Evolutionary conservation across 768 basidiomycete genomes (phyloP), one percentile per base, ranked within the genome.

Genomic region (Ramaria sp.): DNA sequence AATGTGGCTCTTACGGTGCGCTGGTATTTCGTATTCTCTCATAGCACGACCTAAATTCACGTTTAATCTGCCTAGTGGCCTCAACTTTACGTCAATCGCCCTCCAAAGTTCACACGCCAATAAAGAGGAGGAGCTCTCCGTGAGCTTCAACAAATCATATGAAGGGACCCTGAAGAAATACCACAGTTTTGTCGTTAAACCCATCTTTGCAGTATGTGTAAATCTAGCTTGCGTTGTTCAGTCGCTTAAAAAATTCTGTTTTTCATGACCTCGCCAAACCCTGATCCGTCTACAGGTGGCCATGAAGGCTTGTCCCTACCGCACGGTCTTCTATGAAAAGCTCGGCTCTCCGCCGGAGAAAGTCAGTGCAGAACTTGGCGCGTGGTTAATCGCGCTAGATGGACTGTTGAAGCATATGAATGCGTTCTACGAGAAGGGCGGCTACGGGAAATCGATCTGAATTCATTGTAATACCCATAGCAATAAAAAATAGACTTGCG

Each of bases 81-180:
- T 94, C 50, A 78, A 81, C 27, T 99, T 99, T 73, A 99, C 95
- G 32, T 81, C 83, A 69, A 73, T 78, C 55, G 87, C 87, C 0
- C 78, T 99, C 24, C 77, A 85, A 59, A 71, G 75, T 43, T 78
- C 84, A 0, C 85, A 91, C 62, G 73, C 70, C 3, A 78, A 94
- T 67, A 72, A 78, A 43, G 64, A 64, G 1, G 75, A 79, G 45
- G 87, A 92, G 65, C 79, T 99, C 13, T 62, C 79, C 1, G 69
- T 59, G 0, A 86, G 86, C 18, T 99, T 99, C 69, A 81, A 71
- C 27, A 80, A 81, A 43, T 78, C 88, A 0, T 99, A 99, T 66
- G 84, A 83, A 20, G 73, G 60, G 9, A 93, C 88, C 13, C 73
- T 99, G 65, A 93, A 84, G 72, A 74, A 83, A 62, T 82, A 83